Evolutionary conservation across 495 filamentous ascomycete species (phyloP).

Genomic region (Friedmanniomyces simplex): DNA sequence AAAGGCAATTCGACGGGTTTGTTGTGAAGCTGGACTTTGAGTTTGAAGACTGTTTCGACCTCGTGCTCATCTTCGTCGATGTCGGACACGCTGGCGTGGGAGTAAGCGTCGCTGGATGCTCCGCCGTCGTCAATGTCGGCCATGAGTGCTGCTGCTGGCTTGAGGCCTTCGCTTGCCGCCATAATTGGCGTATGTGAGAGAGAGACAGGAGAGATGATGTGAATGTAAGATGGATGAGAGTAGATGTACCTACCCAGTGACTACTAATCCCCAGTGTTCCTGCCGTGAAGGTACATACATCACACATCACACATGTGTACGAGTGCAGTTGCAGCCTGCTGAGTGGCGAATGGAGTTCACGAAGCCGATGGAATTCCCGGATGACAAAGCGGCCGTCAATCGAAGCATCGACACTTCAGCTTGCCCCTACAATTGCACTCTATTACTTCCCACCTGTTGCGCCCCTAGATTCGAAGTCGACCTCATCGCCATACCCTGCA

Average conservation of each 20-base stretch:
- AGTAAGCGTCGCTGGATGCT: not conserved
- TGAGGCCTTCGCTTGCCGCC: not conserved
- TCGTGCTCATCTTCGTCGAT: conserved; percentile 4
- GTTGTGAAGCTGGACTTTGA: conserved; percentile 20
- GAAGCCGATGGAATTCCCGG: not conserved
- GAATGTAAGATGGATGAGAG: not conserved
- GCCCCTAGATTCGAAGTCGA: too few relatives aligned
- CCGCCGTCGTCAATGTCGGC: conserved; percentile 1
- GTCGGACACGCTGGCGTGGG: conserved; percentile 3
- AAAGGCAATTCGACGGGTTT: conserved; percentile 17
- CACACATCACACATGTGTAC: too few relatives aligned
- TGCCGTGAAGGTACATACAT: not conserved
- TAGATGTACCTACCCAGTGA: not conserved
- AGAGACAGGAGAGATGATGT: not conserved
- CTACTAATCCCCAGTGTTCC: not conserved
- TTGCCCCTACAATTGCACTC: too few relatives aligned
- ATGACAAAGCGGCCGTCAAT: not conserved
- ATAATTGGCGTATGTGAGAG: not conserved
- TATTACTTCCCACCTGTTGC: too few relatives aligned
- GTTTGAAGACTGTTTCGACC: not conserved
- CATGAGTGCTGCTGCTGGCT: not conserved
- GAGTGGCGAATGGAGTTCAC: not conserved
- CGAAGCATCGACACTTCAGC: too few relatives aligned
- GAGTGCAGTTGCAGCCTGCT: not conserved
- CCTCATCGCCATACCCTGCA: too few relatives aligned